A percentile compares a stretch with the other conserved stretches of the same genome.
Conservation (phyloP, 179 eudicot genomes). For the Camellia oleifera region DNA sequence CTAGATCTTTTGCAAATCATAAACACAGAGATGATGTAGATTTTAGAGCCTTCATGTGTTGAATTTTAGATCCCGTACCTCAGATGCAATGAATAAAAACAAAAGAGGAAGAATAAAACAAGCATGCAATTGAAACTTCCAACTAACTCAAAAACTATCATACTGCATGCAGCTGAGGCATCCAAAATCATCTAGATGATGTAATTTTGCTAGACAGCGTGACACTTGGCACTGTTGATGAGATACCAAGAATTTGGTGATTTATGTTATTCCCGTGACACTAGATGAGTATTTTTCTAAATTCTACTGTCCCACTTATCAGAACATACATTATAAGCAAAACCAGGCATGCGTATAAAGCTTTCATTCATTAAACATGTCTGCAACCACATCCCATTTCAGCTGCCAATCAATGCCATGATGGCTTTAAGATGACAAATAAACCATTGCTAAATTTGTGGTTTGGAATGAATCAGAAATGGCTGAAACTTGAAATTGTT, state of each 20-base stretch:
- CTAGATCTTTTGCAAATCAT: background rate
- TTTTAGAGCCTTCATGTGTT: background rate
- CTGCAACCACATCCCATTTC: background rate
- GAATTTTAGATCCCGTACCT: background rate
- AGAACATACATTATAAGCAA: background rate
- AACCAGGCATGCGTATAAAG: background rate
- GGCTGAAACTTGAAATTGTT: background rate
- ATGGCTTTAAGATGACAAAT: background rate
- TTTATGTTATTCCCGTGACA: background rate
- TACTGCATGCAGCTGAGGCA: constrained; percentile 4
- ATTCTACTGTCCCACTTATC: background rate
- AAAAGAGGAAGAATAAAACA: background rate
- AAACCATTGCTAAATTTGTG: background rate
- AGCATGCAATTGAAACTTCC: background rate
- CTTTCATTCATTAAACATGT: background rate
- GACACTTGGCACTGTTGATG: background rate
- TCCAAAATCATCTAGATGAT: constrained; percentile 1
- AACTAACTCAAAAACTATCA: background rate
- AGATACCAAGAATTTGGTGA: background rate
- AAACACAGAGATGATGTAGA: background rate
- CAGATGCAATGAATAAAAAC: constrained; percentile 3
- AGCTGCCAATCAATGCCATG: background rate
- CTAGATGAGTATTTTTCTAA: background rate
- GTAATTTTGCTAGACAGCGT: background rate
- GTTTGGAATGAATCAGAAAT: background rate